phyloP scores from a whole-genome alignment of 441 rosid species.

The Melastoma candidum region DNA sequence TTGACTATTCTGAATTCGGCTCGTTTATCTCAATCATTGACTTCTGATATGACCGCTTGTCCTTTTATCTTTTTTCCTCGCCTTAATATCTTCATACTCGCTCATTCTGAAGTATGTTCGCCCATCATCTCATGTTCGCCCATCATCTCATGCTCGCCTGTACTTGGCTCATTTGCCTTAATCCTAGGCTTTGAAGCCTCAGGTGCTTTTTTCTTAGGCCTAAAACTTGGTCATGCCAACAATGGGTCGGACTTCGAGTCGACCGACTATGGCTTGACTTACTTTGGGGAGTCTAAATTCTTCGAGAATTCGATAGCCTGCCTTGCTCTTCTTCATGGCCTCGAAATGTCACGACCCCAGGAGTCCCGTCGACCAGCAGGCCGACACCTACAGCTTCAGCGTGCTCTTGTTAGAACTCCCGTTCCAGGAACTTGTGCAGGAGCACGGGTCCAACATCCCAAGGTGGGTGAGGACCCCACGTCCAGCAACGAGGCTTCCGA shows the following conservation, averaged over 20 bases:
- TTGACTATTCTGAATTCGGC: too few relatives aligned
- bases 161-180: too few relatives aligned
- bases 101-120: too few relatives aligned
- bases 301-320: conserved; percentile 51
- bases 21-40: too few relatives aligned
- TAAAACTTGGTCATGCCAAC: too few relatives aligned
- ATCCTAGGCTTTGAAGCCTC: too few relatives aligned
- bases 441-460: conserved; percentile 76
- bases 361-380: conserved; percentile 52
- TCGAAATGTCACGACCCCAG: conserved; percentile 58
- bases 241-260: conserved; percentile 82
- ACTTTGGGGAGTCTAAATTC: conserved; percentile 54
- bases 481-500: conserved; percentile 72
- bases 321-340: conserved; percentile 60
- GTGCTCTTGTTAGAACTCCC: conserved; percentile 84
- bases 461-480: conserved; percentile 77
- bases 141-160: too few relatives aligned
- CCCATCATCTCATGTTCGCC: too few relatives aligned
- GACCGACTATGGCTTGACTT: conserved; percentile 60
- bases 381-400: conserved; percentile 93
- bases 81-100: too few relatives aligned
- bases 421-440: conserved; percentile 77
- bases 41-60: too few relatives aligned
- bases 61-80: too few relatives aligned
- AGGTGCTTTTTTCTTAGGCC: too few relatives aligned